Evolutionary conservation across 1,284 basidiomycete genomes (phyloP).

Genomic region (Lentinus polychrous): DNA sequence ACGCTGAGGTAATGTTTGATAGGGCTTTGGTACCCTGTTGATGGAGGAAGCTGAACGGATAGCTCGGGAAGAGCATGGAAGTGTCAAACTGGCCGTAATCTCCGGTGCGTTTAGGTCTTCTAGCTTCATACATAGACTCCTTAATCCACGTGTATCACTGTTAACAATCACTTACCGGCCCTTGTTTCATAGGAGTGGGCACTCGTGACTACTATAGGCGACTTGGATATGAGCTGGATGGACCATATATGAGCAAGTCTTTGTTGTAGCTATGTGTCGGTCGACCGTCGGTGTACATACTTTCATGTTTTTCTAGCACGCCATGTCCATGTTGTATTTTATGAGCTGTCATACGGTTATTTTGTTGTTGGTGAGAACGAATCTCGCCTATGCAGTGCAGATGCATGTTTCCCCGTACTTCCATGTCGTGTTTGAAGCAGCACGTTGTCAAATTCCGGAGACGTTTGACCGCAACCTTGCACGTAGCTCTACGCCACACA

Average conservation of each 20-base stretch:
- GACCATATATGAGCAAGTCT: constrained; percentile 94
- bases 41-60: constrained; percentile 99
- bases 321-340: background rate
- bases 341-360: too few species aligned
- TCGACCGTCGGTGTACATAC: background rate
- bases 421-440: too few species aligned
- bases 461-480: too few species aligned
- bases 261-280: constrained; percentile 28
- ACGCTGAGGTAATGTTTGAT: constrained; percentile 9
- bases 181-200: constrained; percentile 61
- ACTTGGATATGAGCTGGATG: constrained; percentile 91
- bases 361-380: background rate
- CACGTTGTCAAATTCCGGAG: too few species aligned
- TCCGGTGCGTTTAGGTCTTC: constrained; percentile 51
- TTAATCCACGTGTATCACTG: too few species aligned
- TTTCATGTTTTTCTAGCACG: background rate
- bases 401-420: background rate
- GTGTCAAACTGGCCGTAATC: constrained; percentile 91
- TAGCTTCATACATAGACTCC: background rate
- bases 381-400: background rate
- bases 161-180: background rate
- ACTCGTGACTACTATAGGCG: constrained; percentile 93
- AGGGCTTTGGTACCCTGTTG: constrained; percentile 94
- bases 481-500: too few species aligned
- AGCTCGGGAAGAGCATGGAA: constrained; percentile 96